phyloP scores from a whole-genome alignment of 106 monocot genomes.

The Amphibolis antarctica region DNA sequence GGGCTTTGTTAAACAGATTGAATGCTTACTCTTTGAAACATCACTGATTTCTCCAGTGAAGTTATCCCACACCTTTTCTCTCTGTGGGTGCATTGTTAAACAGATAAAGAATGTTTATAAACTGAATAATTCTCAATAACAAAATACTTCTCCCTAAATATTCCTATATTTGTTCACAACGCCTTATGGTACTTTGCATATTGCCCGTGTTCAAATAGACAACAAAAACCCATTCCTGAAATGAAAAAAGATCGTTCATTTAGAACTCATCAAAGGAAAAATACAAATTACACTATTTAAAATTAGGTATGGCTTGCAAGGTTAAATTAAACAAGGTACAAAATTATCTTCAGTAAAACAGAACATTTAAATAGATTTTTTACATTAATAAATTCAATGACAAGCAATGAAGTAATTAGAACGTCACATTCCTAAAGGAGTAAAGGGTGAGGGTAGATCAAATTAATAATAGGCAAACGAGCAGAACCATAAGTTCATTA shows the following conservation, averaged over 20 bases:
- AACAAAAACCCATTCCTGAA: not conserved
- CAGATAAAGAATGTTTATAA: conserved; percentile 18
- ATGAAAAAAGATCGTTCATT: not conserved
- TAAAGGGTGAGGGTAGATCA: too few relatives aligned
- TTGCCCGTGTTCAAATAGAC: not conserved
- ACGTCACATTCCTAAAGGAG: too few relatives aligned
- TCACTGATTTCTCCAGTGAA: not conserved
- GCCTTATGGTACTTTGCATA: not conserved
- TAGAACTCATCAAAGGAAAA: not conserved
- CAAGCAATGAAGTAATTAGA: too few relatives aligned
- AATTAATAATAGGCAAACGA: too few relatives aligned
- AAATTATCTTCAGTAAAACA: too few relatives aligned
- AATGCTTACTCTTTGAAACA: conserved; percentile 35
- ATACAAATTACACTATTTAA: too few relatives aligned
- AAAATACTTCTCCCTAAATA: conserved; percentile 25
- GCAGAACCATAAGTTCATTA: too few relatives aligned
- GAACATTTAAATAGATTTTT: too few relatives aligned
- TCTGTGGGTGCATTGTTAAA: conserved; percentile 41
- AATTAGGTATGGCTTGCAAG: too few relatives aligned
- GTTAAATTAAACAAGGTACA: too few relatives aligned
- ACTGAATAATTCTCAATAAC: conserved; percentile 31
- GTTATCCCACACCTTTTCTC: conserved; percentile 53
- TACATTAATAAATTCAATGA: too few relatives aligned
- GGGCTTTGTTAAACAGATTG: not conserved
- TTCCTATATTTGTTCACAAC: conserved; percentile 2